phyloP scores from a whole-genome alignment of 306 rosid genomes.

The Luffa aegyptiaca region DNA sequence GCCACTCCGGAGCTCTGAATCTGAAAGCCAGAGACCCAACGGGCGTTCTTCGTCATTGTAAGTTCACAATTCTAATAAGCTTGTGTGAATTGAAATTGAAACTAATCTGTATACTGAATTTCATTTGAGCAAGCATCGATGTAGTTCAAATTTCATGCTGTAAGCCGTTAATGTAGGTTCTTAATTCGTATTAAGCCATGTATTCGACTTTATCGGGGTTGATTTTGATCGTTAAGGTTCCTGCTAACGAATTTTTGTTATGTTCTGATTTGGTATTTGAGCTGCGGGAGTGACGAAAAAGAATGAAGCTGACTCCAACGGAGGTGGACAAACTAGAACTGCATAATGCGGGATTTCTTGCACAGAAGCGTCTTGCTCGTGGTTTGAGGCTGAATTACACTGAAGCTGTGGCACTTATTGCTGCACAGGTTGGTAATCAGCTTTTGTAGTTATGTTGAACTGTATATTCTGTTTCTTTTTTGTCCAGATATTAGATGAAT shows the following conservation, averaged over 20 bases:
- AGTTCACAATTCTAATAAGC: not conserved
- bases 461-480: not conserved
- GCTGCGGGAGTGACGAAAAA: constrained; percentile 1
- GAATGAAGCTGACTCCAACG: constrained; percentile 63
- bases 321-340: constrained; percentile 63
- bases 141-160: not conserved
- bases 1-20: not conserved
- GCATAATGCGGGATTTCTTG: constrained; percentile 75
- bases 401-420: constrained; percentile 80
- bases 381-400: constrained; percentile 66
- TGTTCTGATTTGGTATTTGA: not conserved
- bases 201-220: not conserved
- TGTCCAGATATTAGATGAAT: not conserved
- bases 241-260: not conserved
- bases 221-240: not conserved
- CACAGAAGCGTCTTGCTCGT: constrained; percentile 97
- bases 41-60: not conserved
- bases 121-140: not conserved
- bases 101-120: not conserved
- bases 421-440: constrained; percentile 49
- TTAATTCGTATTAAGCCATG: not conserved
- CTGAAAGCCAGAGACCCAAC: not conserved
- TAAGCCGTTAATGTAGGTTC: not conserved
- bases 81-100: not conserved
- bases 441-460: not conserved